Percentiles rank a stretch among this genome's conserved stretches.
Conservation (phyloP, 306 rosid species). For the Citrullus amarus region DNA sequence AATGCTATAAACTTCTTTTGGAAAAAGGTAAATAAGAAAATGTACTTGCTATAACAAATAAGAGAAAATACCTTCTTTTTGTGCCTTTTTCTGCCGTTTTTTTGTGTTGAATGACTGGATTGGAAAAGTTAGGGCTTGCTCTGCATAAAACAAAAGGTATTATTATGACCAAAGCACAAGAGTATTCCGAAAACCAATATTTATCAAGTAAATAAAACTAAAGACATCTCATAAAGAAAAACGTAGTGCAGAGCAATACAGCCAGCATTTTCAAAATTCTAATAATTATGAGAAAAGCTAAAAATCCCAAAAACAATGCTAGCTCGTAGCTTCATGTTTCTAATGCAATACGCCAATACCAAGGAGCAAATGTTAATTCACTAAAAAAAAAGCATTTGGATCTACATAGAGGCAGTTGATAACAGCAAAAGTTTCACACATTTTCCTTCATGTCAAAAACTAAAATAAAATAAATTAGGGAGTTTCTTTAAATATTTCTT, state of each 20-base stretch:
- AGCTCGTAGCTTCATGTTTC: neutral
- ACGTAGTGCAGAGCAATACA: neutral
- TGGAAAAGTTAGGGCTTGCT: constrained; percentile 29
- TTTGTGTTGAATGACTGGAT: constrained; percentile 31
- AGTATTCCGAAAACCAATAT: neutral
- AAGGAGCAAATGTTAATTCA: neutral
- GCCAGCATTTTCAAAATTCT: neutral
- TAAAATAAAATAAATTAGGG: neutral
- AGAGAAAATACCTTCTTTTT: constrained; percentile 47
- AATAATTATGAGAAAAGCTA: neutral
- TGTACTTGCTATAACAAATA: neutral
- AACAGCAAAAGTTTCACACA: neutral
- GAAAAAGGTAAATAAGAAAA: neutral
- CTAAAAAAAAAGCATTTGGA: neutral
- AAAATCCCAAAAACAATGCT: neutral
- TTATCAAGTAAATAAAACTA: neutral
- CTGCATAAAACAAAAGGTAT: constrained; percentile 27
- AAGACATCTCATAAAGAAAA: neutral
- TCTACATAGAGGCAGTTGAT: neutral
- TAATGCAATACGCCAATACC: neutral
- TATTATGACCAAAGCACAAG: constrained; percentile 3
- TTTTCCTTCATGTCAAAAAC: neutral
- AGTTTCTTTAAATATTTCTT: neutral
- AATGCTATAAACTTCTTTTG: neutral
- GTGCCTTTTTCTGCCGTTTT: constrained; percentile 64